A percentile compares a stretch with the other conserved stretches of the same genome.
Conservation (phyloP, 208 protist species). For the Trypanosoma lewisi region DNA sequence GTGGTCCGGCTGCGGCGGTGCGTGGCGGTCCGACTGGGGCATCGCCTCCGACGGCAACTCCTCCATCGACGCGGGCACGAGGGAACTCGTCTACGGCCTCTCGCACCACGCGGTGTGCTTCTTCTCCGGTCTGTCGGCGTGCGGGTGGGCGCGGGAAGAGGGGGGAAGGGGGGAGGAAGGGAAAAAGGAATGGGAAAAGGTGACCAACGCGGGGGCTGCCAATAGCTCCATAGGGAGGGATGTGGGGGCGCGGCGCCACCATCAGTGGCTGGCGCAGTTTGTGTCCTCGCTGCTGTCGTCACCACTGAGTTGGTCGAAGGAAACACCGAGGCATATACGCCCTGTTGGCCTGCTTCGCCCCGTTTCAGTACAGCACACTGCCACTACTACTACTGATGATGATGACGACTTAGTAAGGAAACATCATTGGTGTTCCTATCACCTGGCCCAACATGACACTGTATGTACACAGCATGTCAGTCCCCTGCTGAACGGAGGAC, state of each 20-base stretch:
- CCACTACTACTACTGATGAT: not conserved
- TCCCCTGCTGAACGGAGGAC: constrained; percentile 59
- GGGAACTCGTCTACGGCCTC: constrained; percentile 41
- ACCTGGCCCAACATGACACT: constrained; percentile 71
- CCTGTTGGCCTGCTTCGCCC: constrained; percentile 38
- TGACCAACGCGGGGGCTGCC: constrained; percentile 7
- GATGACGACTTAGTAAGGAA: constrained; percentile 5
- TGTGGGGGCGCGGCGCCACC: constrained; percentile 5
- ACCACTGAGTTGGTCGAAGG: constrained; percentile 63
- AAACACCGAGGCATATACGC: constrained; percentile 63
- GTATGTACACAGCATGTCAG: constrained; percentile 80
- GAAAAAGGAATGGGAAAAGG: constrained; percentile 21
- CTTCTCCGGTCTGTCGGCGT: constrained; percentile 71
- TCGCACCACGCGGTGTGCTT: constrained; percentile 72
- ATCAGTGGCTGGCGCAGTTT: constrained; percentile 78
- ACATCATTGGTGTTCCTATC: constrained; percentile 69
- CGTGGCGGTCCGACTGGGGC: constrained; percentile 72
- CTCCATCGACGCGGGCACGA: constrained; percentile 18
- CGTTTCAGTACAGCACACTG: too few relatives aligned
- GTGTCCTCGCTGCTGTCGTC: constrained; percentile 79
- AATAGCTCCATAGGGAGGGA: not conserved
- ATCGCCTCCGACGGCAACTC: constrained; percentile 1
- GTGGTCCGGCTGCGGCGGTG: constrained; percentile 76
- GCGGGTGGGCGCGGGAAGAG: constrained; percentile 28
- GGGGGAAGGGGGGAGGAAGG: too few relatives aligned